Conservation (phyloP, 75 land plant genomes). For the Pinus albicaulis region DNA sequence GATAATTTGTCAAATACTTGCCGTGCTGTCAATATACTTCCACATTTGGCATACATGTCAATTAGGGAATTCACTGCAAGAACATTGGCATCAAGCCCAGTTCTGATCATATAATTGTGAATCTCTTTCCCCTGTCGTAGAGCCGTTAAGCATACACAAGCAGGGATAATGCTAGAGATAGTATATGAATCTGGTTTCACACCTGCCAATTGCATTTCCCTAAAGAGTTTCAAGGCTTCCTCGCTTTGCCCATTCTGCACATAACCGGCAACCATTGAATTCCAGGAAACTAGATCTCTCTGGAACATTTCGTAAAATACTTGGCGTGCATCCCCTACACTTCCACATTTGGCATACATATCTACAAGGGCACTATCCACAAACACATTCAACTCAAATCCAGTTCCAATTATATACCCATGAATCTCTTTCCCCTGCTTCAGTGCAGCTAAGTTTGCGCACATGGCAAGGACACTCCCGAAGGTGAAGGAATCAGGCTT, state of each 20-base stretch:
- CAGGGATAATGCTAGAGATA: slow-evolving; percentile 21
- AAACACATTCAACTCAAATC: too few species aligned
- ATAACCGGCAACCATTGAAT: background rate
- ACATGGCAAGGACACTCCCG: slow-evolving; percentile 39
- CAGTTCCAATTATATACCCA: background rate
- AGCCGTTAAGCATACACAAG: slow-evolving; percentile 6
- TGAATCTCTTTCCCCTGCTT: slow-evolving; percentile 31
- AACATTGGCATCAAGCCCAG: slow-evolving; percentile 30
- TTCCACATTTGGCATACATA: background rate
- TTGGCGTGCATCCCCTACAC: too few species aligned
- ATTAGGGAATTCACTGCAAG: slow-evolving; percentile 46
- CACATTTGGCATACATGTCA: slow-evolving; percentile 63
- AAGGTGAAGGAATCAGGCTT: slow-evolving; percentile 36
- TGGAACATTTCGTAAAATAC: too few species aligned
- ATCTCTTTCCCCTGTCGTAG: slow-evolving; percentile 31
- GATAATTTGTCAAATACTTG: slow-evolving; percentile 40
- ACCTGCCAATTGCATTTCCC: slow-evolving; percentile 17
- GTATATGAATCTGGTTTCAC: slow-evolving; percentile 38
- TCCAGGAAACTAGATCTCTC: too few species aligned
- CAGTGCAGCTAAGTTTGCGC: slow-evolving; percentile 23
- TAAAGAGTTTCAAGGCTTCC: slow-evolving; percentile 24
- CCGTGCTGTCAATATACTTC: slow-evolving; percentile 27
- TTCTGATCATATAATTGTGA: slow-evolving; percentile 41
- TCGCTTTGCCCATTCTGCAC: slow-evolving; percentile 17
- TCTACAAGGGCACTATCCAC: too few species aligned